A percentile compares a stretch with the other conserved stretches of the same genome.
Evolutionary conservation across 257 asterid species (phyloP).

Genomic region (Scutellaria galericulata): DNA sequence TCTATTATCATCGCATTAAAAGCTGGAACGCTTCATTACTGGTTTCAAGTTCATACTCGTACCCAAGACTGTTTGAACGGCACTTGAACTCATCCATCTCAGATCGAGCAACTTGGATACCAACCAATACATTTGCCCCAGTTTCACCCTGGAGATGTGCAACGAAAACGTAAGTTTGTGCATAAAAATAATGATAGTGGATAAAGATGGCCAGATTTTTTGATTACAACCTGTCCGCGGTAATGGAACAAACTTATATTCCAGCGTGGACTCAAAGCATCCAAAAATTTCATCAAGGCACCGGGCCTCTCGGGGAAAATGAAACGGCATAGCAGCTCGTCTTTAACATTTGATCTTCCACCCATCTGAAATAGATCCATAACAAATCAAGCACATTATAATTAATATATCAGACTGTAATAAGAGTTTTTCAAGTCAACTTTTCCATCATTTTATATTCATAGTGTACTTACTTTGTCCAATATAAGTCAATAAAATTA

Average conservation of each 20-base stretch:
- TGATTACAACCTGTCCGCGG: slow-evolving; percentile 77
- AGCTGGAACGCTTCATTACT: slow-evolving; percentile 72
- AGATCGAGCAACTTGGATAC: slow-evolving; percentile 69
- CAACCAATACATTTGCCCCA: slow-evolving; percentile 95
- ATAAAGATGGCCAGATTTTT: background rate
- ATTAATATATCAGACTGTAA: background rate
- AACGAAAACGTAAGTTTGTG: slow-evolving; percentile 16
- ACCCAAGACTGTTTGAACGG: slow-evolving; percentile 76
- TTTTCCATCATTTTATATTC: too few relatives aligned
- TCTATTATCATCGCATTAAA: slow-evolving; percentile 62
- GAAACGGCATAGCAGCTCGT: slow-evolving; percentile 90
- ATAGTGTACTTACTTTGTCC: too few relatives aligned
- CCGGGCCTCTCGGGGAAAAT: slow-evolving; percentile 94
- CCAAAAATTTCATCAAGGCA: slow-evolving; percentile 86
- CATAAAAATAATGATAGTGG: background rate
- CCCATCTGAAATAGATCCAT: slow-evolving; percentile 71
- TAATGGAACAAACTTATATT: slow-evolving; percentile 95
- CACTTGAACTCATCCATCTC: slow-evolving; percentile 72
- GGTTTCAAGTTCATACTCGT: slow-evolving; percentile 73
- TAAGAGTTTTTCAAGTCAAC: background rate
- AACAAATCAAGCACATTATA: slow-evolving; percentile 9
- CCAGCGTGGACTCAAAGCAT: slow-evolving; percentile 91
- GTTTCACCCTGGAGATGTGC: slow-evolving; percentile 69
- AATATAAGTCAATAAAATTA: background rate
- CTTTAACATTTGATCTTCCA: slow-evolving; percentile 75